Base-by-base conservation (phyloP, 2,329 filamentous ascomycete genomes). In the Aspergillus uvarum region DNA sequence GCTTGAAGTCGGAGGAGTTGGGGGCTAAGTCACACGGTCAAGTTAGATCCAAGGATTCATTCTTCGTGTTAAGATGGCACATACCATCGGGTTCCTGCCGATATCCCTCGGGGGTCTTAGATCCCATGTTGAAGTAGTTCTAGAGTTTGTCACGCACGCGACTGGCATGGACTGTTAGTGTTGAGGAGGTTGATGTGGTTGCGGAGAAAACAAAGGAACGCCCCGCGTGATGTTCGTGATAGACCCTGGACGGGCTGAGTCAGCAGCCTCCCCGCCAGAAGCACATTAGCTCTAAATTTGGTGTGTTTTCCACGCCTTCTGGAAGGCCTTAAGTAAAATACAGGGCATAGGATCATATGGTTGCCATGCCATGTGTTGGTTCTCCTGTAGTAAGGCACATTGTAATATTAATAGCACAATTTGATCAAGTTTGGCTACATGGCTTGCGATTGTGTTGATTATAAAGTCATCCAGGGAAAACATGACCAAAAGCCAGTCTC, bases 91-190 rank as follows among this genome's bases (percentile, higher is more conserved):
- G 51, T 10, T 42, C 21, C 31, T 59, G 56, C 44, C 29, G 21
- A 7, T 59, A 52, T 32, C 58, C 58, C 31, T 52, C 52, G 38
- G 58, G 53, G 58, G 19, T 60, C 42, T 60, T 60, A 12, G 56
- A 59, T 59, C 56, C 56, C 56, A 59, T 59, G 19, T 29, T 54
- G 51, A 19, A 16, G 16, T 44, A 44, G 12, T 12, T 44, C 4
- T 44, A 44, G 16, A 22, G 21, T 10, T 22, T 38, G 26, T 21
- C 6, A 29, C 22, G 47, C 19, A 29, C 47, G 47, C 10, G 29
- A 49, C 44, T 26, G 21, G 12, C 59, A 56, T 60, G 5, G 42
- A 32, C 51, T 5, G 38, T 35, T 10, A 26, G n/a, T 10, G 53
- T 16, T 3, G 42, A 8, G 14, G 42, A 8, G 14, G n/a, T 1